Percentiles rank a stretch among this genome's conserved stretches.
phyloP scores from a whole-genome alignment of 768 basidiomycete genomes.

The Russula vinacea region DNA sequence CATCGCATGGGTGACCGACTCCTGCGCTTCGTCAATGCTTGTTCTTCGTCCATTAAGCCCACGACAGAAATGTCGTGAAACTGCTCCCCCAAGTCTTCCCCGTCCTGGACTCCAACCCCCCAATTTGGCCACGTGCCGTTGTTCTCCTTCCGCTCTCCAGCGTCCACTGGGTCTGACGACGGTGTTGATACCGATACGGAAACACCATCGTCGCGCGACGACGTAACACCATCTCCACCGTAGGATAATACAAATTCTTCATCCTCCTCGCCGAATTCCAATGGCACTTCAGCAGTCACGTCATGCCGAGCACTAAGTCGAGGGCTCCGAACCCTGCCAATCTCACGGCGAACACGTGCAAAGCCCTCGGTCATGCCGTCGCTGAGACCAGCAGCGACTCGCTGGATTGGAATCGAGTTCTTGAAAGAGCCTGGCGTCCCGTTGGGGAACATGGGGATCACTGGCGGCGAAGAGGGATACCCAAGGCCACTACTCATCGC shows the following conservation, averaged over 20 bases:
- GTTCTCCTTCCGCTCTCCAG: slow-evolving; percentile 30
- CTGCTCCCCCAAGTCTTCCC: slow-evolving; percentile 38
- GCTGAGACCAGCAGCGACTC: slow-evolving; percentile 47
- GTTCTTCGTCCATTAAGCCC: slow-evolving; percentile 40
- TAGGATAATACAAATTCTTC: slow-evolving; percentile 50
- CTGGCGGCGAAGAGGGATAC: slow-evolving; percentile 42
- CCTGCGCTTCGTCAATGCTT: slow-evolving; percentile 29
- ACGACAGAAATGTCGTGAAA: slow-evolving; percentile 40
- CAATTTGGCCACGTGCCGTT: slow-evolving; percentile 35
- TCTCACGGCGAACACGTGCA: slow-evolving; percentile 55
- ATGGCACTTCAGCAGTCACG: slow-evolving; percentile 40
- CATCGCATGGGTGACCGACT: slow-evolving; percentile 15
- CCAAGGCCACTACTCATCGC: slow-evolving; percentile 67
- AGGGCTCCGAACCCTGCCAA: slow-evolving; percentile 51
- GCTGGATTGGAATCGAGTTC: slow-evolving; percentile 57
- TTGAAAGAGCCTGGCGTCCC: slow-evolving; percentile 45
- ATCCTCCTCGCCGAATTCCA: slow-evolving; percentile 67
- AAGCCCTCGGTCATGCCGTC: slow-evolving; percentile 61
- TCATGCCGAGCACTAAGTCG: slow-evolving; percentile 35
- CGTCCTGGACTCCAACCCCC: slow-evolving; percentile 35
- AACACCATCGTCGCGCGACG: slow-evolving; percentile 34
- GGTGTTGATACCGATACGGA: slow-evolving; percentile 42
- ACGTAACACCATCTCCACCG: slow-evolving; percentile 25
- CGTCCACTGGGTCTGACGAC: slow-evolving; percentile 37
- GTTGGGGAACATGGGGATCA: slow-evolving; percentile 81